Percentiles rank a stretch among this genome's conserved stretches.
phyloP scores from a whole-genome alignment of 768 basidiomycete genomes.

The Chiua virens region DNA sequence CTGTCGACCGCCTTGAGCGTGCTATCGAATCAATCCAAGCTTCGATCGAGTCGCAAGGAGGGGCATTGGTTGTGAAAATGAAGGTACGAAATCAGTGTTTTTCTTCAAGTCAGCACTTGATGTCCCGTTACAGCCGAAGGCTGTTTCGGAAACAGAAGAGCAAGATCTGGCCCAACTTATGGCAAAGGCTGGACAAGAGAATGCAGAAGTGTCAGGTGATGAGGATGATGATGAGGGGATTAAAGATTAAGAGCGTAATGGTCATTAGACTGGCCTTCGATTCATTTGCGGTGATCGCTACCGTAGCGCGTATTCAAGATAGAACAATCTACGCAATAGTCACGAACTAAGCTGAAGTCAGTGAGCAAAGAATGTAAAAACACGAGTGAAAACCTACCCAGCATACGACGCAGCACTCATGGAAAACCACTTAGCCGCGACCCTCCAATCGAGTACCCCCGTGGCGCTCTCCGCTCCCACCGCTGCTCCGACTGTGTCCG shows the following conservation, averaged over 20 bases:
- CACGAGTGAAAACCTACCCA: constrained; percentile 4
- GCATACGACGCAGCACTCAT: constrained; percentile 1
- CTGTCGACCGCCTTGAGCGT: constrained; percentile 90
- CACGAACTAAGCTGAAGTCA: not conserved
- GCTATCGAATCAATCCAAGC: constrained; percentile 89
- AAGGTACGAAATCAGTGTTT: constrained; percentile 51
- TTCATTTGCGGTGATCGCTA: too few relatives aligned
- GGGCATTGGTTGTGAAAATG: constrained; percentile 92
- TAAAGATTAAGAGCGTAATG: constrained; percentile 13
- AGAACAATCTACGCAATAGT: not conserved
- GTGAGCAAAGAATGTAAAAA: not conserved
- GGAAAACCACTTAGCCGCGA: constrained; percentile 29
- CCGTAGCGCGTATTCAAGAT: too few relatives aligned
- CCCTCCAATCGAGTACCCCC: constrained; percentile 62
- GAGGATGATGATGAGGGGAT: constrained; percentile 73
- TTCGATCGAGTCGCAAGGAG: constrained; percentile 83
- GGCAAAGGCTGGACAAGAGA: constrained; percentile 92
- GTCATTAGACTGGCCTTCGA: too few relatives aligned
- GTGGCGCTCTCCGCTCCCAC: constrained; percentile 59
- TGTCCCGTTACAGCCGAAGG: constrained; percentile 77
- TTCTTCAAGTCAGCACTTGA: not conserved
- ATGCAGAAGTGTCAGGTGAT: constrained; percentile 94
- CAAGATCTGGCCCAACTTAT: constrained; percentile 96
- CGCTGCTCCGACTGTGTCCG: constrained; percentile 70
- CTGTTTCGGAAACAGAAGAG: constrained; percentile 96